phyloP scores from a whole-genome alignment of 2,329 filamentous ascomycete genomes.

The Colletotrichum tamarilloi region DNA sequence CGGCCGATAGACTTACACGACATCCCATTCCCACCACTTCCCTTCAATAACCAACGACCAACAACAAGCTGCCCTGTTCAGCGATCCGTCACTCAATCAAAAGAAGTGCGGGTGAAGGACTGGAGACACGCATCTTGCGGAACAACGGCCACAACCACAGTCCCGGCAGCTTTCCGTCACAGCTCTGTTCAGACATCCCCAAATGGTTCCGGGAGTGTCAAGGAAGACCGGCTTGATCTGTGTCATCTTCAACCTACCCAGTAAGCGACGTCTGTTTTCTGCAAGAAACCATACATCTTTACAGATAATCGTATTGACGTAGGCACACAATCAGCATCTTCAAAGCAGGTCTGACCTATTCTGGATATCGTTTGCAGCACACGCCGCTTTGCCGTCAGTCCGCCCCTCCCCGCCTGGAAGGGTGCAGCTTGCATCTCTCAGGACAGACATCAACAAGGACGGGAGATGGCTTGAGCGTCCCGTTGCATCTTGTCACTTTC shows the following conservation, averaged over 20 bases:
- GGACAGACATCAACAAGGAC: neutral
- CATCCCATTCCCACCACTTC: neutral
- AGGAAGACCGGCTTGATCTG: neutral
- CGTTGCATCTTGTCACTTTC: neutral
- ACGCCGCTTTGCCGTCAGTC: constrained; percentile 3
- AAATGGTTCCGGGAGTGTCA: neutral
- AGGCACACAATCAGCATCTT: too few relatives aligned
- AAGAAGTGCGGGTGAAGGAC: neutral
- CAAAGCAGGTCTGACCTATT: neutral
- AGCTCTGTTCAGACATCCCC: neutral
- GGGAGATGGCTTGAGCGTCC: neutral
- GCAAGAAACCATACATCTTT: neutral
- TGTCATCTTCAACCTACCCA: neutral
- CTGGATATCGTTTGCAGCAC: constrained; percentile 20
- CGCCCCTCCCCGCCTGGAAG: neutral
- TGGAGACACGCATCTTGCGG: neutral
- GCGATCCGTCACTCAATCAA: neutral
- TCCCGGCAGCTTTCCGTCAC: neutral
- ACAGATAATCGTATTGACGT: too few relatives aligned
- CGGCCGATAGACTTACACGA: neutral
- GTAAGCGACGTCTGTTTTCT: constrained; percentile 4
- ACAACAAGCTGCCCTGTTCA: neutral
- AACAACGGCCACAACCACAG: neutral
- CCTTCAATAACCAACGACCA: neutral
- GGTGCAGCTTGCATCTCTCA: neutral